These are phyloP conservation scores for Murraya paniculata DNA, from an alignment of 345 rosid species.

Conservation along the genomic window DNA sequence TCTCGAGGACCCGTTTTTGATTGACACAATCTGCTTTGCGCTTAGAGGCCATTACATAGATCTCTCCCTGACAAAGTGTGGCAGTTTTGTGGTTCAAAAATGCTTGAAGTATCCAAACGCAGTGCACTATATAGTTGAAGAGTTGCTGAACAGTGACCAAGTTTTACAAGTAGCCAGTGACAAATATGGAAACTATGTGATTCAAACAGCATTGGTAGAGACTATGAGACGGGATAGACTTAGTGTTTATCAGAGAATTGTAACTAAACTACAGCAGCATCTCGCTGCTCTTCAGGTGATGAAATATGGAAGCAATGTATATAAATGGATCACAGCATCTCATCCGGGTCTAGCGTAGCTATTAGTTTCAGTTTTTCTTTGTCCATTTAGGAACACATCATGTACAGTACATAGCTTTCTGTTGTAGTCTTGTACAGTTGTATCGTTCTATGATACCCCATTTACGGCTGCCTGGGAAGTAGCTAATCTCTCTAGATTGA, in stretches of 20 bases:
- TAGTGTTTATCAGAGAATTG: slow-evolving; percentile 5
- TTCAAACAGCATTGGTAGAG: slow-evolving; percentile 28
- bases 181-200: slow-evolving; percentile 30
- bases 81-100: slow-evolving; percentile 30
- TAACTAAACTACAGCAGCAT: not conserved
- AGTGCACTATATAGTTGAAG: not conserved
- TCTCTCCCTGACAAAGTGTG: slow-evolving; percentile 23
- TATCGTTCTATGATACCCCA: not conserved
- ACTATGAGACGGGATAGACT: not conserved
- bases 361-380: too few species aligned
- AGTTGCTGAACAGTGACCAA: slow-evolving; percentile 2
- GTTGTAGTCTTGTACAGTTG: not conserved
- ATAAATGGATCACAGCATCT: not conserved
- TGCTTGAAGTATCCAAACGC: slow-evolving; percentile 6
- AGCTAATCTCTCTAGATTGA: not conserved
- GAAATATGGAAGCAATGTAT: slow-evolving; percentile 24
- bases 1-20: slow-evolving; percentile 6
- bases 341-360: not conserved
- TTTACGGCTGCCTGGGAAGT: too few species aligned
- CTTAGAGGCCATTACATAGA: slow-evolving; percentile 14
- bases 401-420: too few species aligned
- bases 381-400: not conserved
- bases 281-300: not conserved
- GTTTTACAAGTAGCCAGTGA: slow-evolving; percentile 17
- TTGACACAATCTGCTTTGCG: not conserved